Conservation (phyloP, 1,284 basidiomycete species). For the Marasmius tenuissimus region DNA sequence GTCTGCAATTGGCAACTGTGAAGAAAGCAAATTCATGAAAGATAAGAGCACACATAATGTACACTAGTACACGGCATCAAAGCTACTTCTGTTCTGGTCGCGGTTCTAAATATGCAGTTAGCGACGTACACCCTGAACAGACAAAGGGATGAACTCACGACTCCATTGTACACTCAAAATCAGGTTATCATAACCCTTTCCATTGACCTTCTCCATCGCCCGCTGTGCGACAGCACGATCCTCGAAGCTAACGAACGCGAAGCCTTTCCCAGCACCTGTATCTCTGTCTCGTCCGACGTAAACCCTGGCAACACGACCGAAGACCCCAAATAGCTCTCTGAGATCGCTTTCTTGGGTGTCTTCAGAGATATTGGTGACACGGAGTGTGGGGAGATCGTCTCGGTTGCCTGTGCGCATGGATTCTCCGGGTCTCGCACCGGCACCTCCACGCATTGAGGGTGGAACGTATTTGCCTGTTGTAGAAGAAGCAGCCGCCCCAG, state of each 20-base stretch:
- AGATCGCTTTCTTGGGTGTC: conserved; percentile 96
- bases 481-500: conserved; percentile 19
- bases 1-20: no score
- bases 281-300: conserved; percentile 96
- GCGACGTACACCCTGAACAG: not conserved
- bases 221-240: conserved; percentile 77
- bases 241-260: conserved; percentile 96
- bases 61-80: no score
- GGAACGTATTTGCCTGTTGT: conserved; percentile 88
- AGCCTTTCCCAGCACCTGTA: conserved; percentile 94
- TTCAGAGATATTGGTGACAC: conserved; percentile 96
- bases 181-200: conserved; percentile 87
- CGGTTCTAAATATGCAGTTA: conserved; percentile 2
- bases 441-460: conserved; percentile 81
- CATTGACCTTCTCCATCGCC: conserved; percentile 93
- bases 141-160: conserved; percentile 47
- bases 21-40: no score
- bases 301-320: conserved; percentile 85
- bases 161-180: conserved; percentile 90
- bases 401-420: conserved; percentile 73
- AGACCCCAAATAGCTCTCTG: conserved; percentile 84
- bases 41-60: no score
- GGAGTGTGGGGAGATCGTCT: conserved; percentile 95
- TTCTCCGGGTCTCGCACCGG: conserved; percentile 73
- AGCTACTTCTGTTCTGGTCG: conserved; percentile 7